These are phyloP conservation scores for Brassica carinata DNA, from an alignment of 345 rosid species.

Conservation along the genomic window DNA sequence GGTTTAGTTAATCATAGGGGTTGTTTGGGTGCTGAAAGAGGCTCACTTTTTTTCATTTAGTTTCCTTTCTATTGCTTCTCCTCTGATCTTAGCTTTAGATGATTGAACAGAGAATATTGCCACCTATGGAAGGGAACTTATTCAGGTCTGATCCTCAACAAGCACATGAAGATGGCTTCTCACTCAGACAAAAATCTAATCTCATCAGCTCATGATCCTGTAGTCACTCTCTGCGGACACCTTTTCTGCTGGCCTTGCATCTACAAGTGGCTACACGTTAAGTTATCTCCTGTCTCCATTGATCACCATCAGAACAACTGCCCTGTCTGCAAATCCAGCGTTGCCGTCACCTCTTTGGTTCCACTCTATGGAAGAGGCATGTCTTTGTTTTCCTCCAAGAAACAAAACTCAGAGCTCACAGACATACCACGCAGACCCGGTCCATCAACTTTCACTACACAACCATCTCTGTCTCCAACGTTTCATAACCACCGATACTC, in stretches of 20 bases:
- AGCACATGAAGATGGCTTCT: conserved; percentile 40
- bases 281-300: conserved; percentile 46
- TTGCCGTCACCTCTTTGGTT: conserved; percentile 66
- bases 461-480: conserved; percentile 20
- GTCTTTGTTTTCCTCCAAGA: conserved; percentile 36
- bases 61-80: no score
- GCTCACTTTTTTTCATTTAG: no score
- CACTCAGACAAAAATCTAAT: conserved; percentile 45
- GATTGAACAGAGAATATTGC: no score
- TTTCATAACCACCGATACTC: conserved; percentile 24
- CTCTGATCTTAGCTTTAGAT: no score
- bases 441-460: conserved; percentile 34
- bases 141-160: conserved; percentile 41
- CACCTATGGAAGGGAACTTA: conserved; percentile 46
- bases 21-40: no score
- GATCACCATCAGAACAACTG: conserved; percentile 55
- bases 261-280: conserved; percentile 46
- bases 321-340: conserved; percentile 80
- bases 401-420: not conserved
- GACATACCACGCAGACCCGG: conserved; percentile 70
- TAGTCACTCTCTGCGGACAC: conserved; percentile 86
- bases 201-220: conserved; percentile 62
- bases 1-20: no score
- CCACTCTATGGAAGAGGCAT: conserved; percentile 87
- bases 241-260: conserved; percentile 91